These are phyloP conservation scores for Thermothelomyces thermophilus DNA, from an alignment of 2,329 filamentous ascomycete species.

Conservation along the genomic window DNA sequence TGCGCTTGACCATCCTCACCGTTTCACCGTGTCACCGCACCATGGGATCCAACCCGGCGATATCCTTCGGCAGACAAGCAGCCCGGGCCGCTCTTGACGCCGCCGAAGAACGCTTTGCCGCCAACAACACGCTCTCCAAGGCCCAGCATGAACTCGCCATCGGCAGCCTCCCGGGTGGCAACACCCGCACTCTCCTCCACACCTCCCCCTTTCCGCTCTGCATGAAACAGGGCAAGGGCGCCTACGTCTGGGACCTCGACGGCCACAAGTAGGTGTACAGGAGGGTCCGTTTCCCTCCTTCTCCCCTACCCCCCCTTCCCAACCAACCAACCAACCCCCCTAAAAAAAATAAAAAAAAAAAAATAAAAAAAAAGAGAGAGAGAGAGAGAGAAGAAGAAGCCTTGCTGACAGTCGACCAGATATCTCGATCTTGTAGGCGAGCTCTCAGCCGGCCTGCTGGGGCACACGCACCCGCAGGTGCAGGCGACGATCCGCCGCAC, in stretches of 20 bases:
- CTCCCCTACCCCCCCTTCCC: constrained; percentile 2
- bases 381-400: too few relatives aligned
- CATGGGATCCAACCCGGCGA: neutral
- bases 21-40: neutral
- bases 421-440: constrained; percentile 59
- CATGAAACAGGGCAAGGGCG: constrained; percentile 27
- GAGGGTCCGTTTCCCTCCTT: too few relatives aligned
- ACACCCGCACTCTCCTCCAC: constrained; percentile 40
- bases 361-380: too few relatives aligned
- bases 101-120: constrained; percentile 31
- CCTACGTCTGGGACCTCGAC: constrained; percentile 29
- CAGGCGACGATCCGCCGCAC: constrained; percentile 40
- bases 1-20: too few relatives aligned
- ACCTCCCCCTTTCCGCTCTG: constrained; percentile 33
- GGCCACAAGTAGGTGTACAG: constrained; percentile 26
- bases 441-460: constrained; percentile 59
- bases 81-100: constrained; percentile 27
- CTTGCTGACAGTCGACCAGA: too few relatives aligned
- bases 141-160: constrained; percentile 34
- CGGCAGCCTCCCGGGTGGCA: constrained; percentile 38
- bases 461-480: constrained; percentile 55
- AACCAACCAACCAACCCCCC: neutral
- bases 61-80: neutral
- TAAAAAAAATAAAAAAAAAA: too few relatives aligned
- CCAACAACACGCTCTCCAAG: constrained; percentile 35